phyloP scores from a whole-genome alignment of 768 basidiomycete genomes.

The Mycena polygramma region DNA sequence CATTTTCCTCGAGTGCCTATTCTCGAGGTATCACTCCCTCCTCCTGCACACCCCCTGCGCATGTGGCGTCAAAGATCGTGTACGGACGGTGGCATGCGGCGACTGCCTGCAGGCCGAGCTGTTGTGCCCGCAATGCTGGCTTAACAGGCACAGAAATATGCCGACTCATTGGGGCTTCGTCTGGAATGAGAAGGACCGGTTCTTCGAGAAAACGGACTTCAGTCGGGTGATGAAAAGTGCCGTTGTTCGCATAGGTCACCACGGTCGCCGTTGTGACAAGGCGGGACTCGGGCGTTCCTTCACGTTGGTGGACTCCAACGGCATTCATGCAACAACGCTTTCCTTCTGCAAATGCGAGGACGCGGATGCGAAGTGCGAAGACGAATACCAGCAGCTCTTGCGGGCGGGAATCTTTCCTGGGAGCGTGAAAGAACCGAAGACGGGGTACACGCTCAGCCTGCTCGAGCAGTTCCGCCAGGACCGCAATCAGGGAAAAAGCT shows the following conservation, averaged over 20 bases:
- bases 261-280: conserved; percentile 19
- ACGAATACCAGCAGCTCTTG: conserved; percentile 21
- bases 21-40: conserved; percentile 2
- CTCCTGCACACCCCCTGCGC: not conserved
- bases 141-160: conserved; percentile 16
- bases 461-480: conserved; percentile 21
- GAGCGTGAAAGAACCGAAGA: conserved; percentile 19
- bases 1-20: conserved; percentile 10
- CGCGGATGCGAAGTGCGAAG: not conserved
- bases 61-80: not conserved
- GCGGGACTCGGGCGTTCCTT: conserved; percentile 12
- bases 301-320: conserved; percentile 29
- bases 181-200: conserved; percentile 17
- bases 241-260: conserved; percentile 10
- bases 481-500: conserved; percentile 30
- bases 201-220: conserved; percentile 23
- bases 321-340: conserved; percentile 30
- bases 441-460: conserved; percentile 22
- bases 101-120: conserved; percentile 26
- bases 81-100: conserved; percentile 14
- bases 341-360: conserved; percentile 26
- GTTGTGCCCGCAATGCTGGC: conserved; percentile 27
- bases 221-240: conserved; percentile 13
- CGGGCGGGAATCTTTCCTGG: conserved; percentile 26
- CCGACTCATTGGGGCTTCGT: conserved; percentile 29